phyloP scores from a whole-genome alignment of 208 protist genomes.

The Blechomonas ayalai region DNA sequence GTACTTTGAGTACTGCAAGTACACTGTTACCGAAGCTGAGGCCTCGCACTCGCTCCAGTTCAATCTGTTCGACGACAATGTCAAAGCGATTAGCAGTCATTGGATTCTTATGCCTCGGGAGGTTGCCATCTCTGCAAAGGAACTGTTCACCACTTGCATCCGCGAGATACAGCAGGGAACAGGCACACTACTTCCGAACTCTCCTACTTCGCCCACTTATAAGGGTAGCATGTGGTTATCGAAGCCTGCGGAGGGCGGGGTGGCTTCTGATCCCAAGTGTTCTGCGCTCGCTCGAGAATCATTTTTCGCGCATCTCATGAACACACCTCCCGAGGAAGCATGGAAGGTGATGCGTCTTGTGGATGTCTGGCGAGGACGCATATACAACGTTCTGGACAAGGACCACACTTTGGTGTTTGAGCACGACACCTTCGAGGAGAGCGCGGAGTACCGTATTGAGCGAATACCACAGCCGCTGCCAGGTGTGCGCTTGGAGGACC shows the following conservation, averaged over 20 bases:
- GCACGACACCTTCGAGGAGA: conserved; percentile 79
- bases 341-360: conserved; percentile 68
- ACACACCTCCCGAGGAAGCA: conserved; percentile 33
- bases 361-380: conserved; percentile 76
- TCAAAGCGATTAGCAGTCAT: conserved; percentile 64
- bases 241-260: conserved; percentile 3
- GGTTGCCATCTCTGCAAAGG: conserved; percentile 37
- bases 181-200: conserved; percentile 8
- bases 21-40: conserved; percentile 79
- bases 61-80: conserved; percentile 61
- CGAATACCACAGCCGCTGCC: conserved; percentile 45
- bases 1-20: conserved; percentile 88
- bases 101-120: conserved; percentile 79
- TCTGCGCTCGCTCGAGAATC: conserved; percentile 1
- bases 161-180: conserved; percentile 42
- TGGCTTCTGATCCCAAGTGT: conserved; percentile 3
- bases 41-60: conserved; percentile 82
- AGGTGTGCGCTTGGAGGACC: conserved; percentile 25
- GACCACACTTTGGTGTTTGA: conserved; percentile 58
- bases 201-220: background rate
- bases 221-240: background rate
- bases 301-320: conserved; percentile 28
- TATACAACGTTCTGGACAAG: conserved; percentile 81
- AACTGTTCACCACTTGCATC: conserved; percentile 63
- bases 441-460: conserved; percentile 85